Evolutionary conservation across 352 stramenopile species (phyloP), one percentile per base, ranked within the genome.

Genomic region (Phytophthora nicotianae): DNA sequence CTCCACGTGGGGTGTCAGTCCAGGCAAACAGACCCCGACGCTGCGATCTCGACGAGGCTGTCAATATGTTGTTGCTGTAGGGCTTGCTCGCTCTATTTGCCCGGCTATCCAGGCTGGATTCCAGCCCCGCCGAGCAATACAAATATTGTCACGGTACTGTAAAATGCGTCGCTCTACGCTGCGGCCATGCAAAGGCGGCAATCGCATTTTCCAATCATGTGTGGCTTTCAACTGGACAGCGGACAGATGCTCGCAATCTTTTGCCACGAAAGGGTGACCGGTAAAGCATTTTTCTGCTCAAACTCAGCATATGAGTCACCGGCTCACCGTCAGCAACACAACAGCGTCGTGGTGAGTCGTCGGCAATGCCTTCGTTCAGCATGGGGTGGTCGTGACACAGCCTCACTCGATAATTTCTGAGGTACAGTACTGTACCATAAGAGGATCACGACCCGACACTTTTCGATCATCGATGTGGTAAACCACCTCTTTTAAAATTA

Each of bases 31-130:
- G 9, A 49, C 23, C 24, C 32, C 17, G 35, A 42, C 19, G 13
- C 7, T 14, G 35, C 42, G 19, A 32, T 63, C 45, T 35, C 46
- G 57, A 47, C 24, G 50, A 26, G 43, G 33, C 14, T 4, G 26
- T 32, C 8, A 32, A 8, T 32, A 32, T 35, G 53, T 61, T 21
- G 42, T 47, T 3, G 40, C 40, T 27, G 29, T 65, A 53, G 40
- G 24, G 29, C 43, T 66, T 61, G 21, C 41, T 50, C 20, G 23
- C 29, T 65, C 21, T 63, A 53, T 60, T 45, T 33, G 29, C 40
- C 38, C 11, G 49, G 40, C 29, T 65, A 65, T 65, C 57, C 57
- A 32, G 26, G n/a, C n/a, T n/a, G n/a, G n/a, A n/a, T n/a, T n/a
- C n/a, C n/a, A n/a, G n/a, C n/a, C n/a, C n/a, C n/a, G n/a, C 26